Percentiles rank a stretch among this genome's conserved stretches.
Conservation (phyloP, 495 filamentous ascomycete genomes). For the Aspergillus asperescens region DNA sequence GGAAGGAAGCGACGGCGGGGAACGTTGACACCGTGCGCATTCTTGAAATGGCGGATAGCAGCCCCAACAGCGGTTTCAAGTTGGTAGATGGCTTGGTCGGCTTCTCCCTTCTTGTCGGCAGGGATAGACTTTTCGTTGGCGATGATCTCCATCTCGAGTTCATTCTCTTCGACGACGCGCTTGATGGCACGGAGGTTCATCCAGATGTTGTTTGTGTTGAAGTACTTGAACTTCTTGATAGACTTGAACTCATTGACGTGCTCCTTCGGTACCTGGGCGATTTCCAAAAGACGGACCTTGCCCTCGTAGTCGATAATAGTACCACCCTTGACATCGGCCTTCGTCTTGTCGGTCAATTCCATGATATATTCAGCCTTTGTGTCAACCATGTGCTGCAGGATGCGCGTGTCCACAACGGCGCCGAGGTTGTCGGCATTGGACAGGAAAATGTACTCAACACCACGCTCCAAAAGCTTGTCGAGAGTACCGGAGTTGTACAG, state of each 20-base stretch:
- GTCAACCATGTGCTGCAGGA: constrained; percentile 98
- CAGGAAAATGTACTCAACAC: constrained; percentile 96
- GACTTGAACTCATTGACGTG: constrained; percentile 99
- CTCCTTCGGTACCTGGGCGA: constrained; percentile 99
- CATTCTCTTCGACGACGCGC: constrained; percentile 97
- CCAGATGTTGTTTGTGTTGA: constrained; percentile 99
- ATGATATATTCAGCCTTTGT: constrained; percentile 96
- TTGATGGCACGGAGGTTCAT: constrained; percentile 96
- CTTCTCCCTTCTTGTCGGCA: constrained; percentile 99
- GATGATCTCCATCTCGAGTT: constrained; percentile 99
- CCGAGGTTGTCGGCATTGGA: constrained; percentile 99
- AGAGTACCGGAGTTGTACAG: constrained; percentile 99
- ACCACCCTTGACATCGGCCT: constrained; percentile 99
- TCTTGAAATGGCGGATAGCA: constrained; percentile 97
- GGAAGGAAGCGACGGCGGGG: constrained; percentile 96
- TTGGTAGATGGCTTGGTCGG: constrained; percentile 94
- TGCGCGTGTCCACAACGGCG: constrained; percentile 93
- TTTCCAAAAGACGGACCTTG: constrained; percentile 91
- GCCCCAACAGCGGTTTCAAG: constrained; percentile 98
- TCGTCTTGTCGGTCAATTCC: constrained; percentile 99
- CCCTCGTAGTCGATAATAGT: constrained; percentile 99
- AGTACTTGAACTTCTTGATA: constrained; percentile 99
- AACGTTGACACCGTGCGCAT: constrained; percentile 98
- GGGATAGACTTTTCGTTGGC: constrained; percentile 98
- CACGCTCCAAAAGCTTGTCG: constrained; percentile 88